Base-by-base conservation (phyloP, 108 stramenopile species). In the Conticribra weissflogii region DNA sequence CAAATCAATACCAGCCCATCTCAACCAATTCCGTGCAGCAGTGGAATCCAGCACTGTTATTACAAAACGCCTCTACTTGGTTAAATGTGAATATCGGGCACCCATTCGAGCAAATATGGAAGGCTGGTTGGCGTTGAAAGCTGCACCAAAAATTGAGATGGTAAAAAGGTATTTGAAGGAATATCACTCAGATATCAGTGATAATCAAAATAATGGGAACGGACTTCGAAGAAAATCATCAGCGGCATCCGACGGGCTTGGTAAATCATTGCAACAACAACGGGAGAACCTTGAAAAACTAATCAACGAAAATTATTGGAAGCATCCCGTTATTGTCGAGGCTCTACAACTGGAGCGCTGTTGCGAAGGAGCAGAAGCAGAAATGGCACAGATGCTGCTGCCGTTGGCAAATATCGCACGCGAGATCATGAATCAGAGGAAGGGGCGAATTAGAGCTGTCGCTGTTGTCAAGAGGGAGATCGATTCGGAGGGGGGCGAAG, bases 41-140 rank as follows among this genome's bases (percentile, higher is more conserved):
- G 83, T 83, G 59, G 87, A 93, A 59, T 74, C 88, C 19, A 87
- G 93, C 25, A 75, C 84, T 7, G 88, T 90, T 7, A 88, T 95
- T 1, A 80, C 87, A 16, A 92, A 95, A 60, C 89, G 94, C 8
- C 53, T 95, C 54, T 93, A 95, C 56, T 68, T 95, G 50, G 91
- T 95, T 58, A 95, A 95, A 68, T 87, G 86, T 53, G 94, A 95
- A 58, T 95, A 95, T 59, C 89, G 94, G 12, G 91, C 90, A 30
- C 94, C 94, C 3, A 79, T 95, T 47, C 91, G 94, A 53, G 85
- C 89, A 22, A 85, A 88, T 67, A 71, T 89, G 77, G 94, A 95
- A 71, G 86, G 86, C 60, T 92, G 91, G 74, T 78, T 78, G 63
- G 75, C 87, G 7, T 56, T 92, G 16, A 76, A 84, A 45, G 78